Percentiles rank a stretch among this genome's conserved stretches.
Evolutionary conservation across 768 basidiomycete genomes (phyloP).

Genomic region (Gautieria morchelliformis): DNA sequence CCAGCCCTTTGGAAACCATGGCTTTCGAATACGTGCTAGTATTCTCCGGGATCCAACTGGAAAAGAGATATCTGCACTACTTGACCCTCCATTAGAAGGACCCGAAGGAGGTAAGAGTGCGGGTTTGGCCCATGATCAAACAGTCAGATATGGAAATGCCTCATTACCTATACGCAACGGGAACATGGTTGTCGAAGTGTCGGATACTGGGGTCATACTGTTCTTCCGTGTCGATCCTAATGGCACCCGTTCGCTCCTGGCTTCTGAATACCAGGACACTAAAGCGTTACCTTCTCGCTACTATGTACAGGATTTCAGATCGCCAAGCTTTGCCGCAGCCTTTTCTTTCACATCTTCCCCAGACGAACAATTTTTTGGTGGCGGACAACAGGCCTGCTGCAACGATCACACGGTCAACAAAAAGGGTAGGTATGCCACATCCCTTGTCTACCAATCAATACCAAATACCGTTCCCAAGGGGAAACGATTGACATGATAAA

Average conservation of each 20-base stretch:
- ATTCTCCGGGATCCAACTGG: conserved; percentile 27
- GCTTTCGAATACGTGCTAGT: conserved; percentile 27
- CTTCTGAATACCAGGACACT: conserved; percentile 23
- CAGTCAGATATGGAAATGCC: conserved; percentile 21
- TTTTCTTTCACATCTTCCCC: conserved; percentile 25
- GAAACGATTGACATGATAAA: conserved; percentile 29
- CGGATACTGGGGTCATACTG: conserved; percentile 18
- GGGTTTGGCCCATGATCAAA: conserved; percentile 23
- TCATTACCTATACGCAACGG: conserved; percentile 22
- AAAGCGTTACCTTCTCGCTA: conserved; percentile 23
- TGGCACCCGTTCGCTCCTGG: conserved; percentile 20
- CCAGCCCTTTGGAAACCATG: conserved; percentile 29
- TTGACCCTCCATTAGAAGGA: conserved; percentile 28
- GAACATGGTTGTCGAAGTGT: conserved; percentile 15
- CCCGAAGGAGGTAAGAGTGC: conserved; percentile 18
- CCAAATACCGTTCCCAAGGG: neutral
- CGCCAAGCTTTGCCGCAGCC: conserved; percentile 23
- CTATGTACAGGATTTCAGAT: conserved; percentile 24
- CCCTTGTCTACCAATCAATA: neutral
- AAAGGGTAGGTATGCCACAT: conserved; percentile 15
- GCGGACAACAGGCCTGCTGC: conserved; percentile 30
- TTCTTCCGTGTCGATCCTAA: conserved; percentile 24
- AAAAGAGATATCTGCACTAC: conserved; percentile 23
- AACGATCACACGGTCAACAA: conserved; percentile 28
- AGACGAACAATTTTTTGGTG: conserved; percentile 28